These are phyloP conservation scores for Plectosphaerella cucumerina DNA, from an alignment of 2,329 filamentous ascomycete genomes.

Conservation along the genomic window DNA sequence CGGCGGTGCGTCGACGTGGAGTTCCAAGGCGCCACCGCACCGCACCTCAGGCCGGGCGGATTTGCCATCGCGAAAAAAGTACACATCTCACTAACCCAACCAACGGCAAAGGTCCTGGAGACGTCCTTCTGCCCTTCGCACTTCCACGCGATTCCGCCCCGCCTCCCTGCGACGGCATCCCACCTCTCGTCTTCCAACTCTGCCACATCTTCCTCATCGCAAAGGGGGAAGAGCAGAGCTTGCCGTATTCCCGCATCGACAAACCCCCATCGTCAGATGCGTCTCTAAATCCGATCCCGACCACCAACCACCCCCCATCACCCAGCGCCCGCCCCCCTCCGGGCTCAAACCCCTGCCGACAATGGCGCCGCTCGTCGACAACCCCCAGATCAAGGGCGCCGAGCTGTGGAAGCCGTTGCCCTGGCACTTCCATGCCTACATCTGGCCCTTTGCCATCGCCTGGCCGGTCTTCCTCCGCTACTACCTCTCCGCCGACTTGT, in stretches of 20 bases:
- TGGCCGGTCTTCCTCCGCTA: constrained; percentile 91
- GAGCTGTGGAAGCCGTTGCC: constrained; percentile 85
- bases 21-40: no score
- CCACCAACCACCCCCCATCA: neutral
- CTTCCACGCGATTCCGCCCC: neutral
- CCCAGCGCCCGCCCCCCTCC: neutral
- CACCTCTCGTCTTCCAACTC: neutral
- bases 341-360: constrained; percentile 5
- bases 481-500: constrained; percentile 78
- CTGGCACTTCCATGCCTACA: constrained; percentile 75
- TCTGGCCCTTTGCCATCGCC: constrained; percentile 87
- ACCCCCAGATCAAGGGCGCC: constrained; percentile 81
- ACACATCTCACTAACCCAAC: neutral
- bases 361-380: constrained; percentile 85
- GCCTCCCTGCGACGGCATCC: neutral
- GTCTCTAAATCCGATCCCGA: neutral
- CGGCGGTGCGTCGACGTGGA: no score
- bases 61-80: constrained; percentile 1
- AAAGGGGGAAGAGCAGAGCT: neutral
- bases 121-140: neutral
- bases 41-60: no score
- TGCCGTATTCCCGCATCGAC: neutral
- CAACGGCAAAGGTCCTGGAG: neutral
- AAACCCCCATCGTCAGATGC: neutral
- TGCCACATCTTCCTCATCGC: neutral